These are phyloP conservation scores for Spirogloea muscicola DNA, from an alignment of 139 green algal species.

Conservation along the genomic window DNA sequence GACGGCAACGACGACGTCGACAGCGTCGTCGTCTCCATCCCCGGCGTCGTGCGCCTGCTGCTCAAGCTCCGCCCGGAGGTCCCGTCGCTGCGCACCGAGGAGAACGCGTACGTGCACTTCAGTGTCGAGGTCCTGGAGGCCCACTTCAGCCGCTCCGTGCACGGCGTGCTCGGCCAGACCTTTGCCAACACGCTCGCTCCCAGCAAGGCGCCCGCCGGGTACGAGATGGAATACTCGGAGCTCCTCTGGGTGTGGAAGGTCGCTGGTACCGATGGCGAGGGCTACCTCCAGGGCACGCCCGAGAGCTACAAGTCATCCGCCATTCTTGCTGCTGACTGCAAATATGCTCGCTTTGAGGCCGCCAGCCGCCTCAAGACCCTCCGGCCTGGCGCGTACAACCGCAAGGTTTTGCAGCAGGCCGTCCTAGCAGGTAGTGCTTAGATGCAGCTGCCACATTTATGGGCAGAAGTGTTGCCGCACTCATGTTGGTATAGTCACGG, in stretches of 20 bases:
- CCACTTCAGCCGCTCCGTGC: neutral
- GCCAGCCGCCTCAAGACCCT: too few species aligned
- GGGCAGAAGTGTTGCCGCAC: too few species aligned
- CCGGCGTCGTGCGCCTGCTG: neutral
- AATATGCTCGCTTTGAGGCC: conserved; percentile 25
- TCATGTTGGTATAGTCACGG: too few species aligned
- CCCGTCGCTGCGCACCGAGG: neutral
- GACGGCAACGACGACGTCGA: neutral
- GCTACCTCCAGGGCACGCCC: conserved; percentile 32
- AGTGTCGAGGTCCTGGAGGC: conserved; percentile 7
- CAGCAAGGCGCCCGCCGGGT: conserved; percentile 22
- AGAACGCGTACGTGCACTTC: conserved; percentile 13
- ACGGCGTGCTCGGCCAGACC: conserved; percentile 33
- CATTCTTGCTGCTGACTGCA: conserved; percentile 24
- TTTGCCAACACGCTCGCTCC: conserved; percentile 20
- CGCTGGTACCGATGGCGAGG: conserved; percentile 13
- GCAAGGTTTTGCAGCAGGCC: too few species aligned
- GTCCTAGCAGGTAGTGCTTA: too few species aligned
- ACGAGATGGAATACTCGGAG: conserved; percentile 23
- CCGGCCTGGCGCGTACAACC: too few species aligned
- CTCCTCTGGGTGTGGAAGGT: conserved; percentile 37
- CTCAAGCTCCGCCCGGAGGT: conserved; percentile 18
- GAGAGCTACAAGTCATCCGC: conserved; percentile 28
- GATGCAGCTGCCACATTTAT: too few species aligned
- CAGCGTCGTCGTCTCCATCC: conserved; percentile 2